Conservation (phyloP, 2,329 filamentous ascomycete species). For the Zalaria obscura region DNA sequence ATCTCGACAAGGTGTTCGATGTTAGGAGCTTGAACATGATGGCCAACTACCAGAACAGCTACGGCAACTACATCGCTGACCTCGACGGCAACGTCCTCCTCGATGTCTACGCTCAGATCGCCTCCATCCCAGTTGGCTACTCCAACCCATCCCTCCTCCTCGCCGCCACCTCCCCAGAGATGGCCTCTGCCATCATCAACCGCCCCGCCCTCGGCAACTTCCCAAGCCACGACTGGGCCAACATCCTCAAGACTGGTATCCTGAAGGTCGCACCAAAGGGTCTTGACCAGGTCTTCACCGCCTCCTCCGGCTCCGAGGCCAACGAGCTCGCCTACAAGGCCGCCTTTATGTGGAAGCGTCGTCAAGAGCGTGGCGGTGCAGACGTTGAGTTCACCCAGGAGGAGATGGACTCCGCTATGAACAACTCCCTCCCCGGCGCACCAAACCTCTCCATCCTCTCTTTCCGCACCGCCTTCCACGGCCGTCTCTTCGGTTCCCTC, state of each 20-base stretch:
- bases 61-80: constrained; percentile 65
- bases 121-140: constrained; percentile 80
- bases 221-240: constrained; percentile 65
- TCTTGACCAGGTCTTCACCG: constrained; percentile 75
- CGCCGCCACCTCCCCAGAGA: constrained; percentile 57
- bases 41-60: constrained; percentile 54
- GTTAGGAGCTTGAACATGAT: constrained; percentile 71
- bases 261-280: constrained; percentile 70
- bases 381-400: constrained; percentile 62
- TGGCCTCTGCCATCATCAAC: constrained; percentile 69
- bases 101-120: constrained; percentile 75
- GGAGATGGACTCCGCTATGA: constrained; percentile 60
- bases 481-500: constrained; percentile 70
- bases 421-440: constrained; percentile 65
- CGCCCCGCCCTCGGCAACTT: constrained; percentile 80
- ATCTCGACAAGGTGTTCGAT: constrained; percentile 66
- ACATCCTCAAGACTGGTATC: constrained; percentile 61
- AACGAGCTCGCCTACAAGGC: constrained; percentile 90
- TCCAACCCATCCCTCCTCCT: constrained; percentile 63
- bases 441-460: constrained; percentile 69
- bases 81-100: constrained; percentile 55
- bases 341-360: constrained; percentile 78
- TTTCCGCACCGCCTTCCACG: constrained; percentile 78
- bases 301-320: constrained; percentile 74
- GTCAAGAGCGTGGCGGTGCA: constrained; percentile 61